These are phyloP conservation scores for Podaxis sp. DNA, from an alignment of 768 basidiomycete species.

Conservation along the genomic window DNA sequence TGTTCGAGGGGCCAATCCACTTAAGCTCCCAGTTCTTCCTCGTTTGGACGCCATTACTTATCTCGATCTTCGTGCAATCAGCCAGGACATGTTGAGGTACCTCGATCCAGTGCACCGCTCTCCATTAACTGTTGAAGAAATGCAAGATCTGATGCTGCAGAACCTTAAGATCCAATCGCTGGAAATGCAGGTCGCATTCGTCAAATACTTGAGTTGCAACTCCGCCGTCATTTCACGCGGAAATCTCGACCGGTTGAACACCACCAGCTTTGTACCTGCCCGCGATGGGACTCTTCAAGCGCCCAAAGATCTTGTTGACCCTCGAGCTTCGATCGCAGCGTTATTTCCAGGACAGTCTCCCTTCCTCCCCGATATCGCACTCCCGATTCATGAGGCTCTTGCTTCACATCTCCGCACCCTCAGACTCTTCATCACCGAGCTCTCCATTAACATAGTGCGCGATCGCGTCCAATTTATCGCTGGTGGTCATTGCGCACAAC, in stretches of 20 bases:
- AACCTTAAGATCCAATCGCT: conserved; percentile 11
- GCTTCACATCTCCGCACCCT: conserved; percentile 20
- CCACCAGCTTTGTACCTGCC: conserved; percentile 28
- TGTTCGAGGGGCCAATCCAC: conserved; percentile 5
- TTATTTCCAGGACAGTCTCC: conserved; percentile 26
- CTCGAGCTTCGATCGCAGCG: conserved; percentile 27
- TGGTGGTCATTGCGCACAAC: neutral
- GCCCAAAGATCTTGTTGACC: conserved; percentile 32
- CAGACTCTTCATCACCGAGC: conserved; percentile 26
- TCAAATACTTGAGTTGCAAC: conserved; percentile 21
- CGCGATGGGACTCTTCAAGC: conserved; percentile 19
- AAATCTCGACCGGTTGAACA: conserved; percentile 24
- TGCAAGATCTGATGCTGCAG: conserved; percentile 12
- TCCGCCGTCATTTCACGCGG: conserved; percentile 25
- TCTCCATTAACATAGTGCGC: conserved; percentile 30
- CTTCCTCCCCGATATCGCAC: conserved; percentile 11
- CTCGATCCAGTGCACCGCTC: conserved; percentile 22
- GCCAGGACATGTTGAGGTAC: conserved; percentile 9
- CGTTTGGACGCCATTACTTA: neutral
- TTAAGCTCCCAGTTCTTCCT: conserved; percentile 3
- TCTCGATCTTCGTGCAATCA: conserved; percentile 6
- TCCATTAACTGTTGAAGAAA: conserved; percentile 10
- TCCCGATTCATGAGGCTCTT: conserved; percentile 19
- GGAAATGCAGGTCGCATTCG: conserved; percentile 7
- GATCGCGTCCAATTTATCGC: conserved; percentile 38